Evolutionary conservation across 148 eudicot species (phyloP), one percentile per base, ranked within the genome.

Genomic region (Pharnaceum exiguum): DNA sequence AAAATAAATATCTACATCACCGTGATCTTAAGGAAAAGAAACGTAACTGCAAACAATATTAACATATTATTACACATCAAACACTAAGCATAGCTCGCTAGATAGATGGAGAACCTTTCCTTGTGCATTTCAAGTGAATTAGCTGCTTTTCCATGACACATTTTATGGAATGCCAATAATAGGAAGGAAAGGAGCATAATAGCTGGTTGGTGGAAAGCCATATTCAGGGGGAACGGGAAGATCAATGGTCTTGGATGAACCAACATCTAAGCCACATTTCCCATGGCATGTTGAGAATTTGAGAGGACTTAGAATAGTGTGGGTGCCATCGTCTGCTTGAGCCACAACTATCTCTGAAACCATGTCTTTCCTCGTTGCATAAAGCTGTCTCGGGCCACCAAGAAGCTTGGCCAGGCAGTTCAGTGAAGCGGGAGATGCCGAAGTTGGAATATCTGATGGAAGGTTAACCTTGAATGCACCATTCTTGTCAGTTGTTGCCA

Each of bases 151-250:
- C n/a, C n/a, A n/a, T n/a, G n/a, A n/a, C n/a, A n/a, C n/a, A n/a
- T 44, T 25, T 74, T 59, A 89, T 8, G 96, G 96, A 32, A 89
- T 83, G 8, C 96, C 96, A 4, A 85, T 85, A 50, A 89, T 89
- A 43, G 94, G 96, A 19, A 85, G 0, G 60, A 78, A 71, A 13
- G 94, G 87, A 38, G 65, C 5, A 59, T 80, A 89, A 56, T 62
- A 69, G 79, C 85, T 83, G 54, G 79, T 38, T 11, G 96, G 96
- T 24, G 96, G 83, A 0, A 89, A 40, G 23, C 96, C 96, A 75
- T 75, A 85, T 55, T 82, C 94, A 12, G 82, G 76, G 4, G 96
- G 93, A 29, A 80, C 2, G 10, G 94, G 94, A 18, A 85, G 48
- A 69, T 83, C 74, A 21, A 89, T 4, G 28, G 85, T 85, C 78